phyloP scores from a whole-genome alignment of 306 rosid genomes.

The Gastrolobium villosum region DNA sequence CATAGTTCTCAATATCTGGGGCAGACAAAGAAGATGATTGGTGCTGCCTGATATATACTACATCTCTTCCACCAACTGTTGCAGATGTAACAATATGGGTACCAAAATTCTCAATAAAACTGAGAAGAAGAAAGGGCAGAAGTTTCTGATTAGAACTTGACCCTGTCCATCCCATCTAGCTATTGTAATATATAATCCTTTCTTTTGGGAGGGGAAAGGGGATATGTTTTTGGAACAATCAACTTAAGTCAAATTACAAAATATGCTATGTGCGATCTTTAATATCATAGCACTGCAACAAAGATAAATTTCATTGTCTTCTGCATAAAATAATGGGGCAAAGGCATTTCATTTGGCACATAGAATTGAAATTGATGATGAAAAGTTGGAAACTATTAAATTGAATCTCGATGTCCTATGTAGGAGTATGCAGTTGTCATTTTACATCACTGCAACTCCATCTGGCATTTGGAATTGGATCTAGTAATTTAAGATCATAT shows the following conservation, averaged over 20 bases:
- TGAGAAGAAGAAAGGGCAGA: conserved; percentile 55
- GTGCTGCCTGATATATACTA: conserved; percentile 94
- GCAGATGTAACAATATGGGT: conserved; percentile 97
- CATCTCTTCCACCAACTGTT: conserved; percentile 95
- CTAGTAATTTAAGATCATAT: conserved; percentile 23
- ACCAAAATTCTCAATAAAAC: conserved; percentile 97
- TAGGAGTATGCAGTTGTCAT: not conserved
- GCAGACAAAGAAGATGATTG: conserved; percentile 82
- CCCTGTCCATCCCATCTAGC: conserved; percentile 32
- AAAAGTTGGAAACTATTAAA: not conserved
- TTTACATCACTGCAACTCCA: not conserved
- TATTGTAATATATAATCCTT: conserved; percentile 28
- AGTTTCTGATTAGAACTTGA: conserved; percentile 40
- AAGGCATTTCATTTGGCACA: conserved; percentile 24
- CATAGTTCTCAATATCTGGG: conserved; percentile 77
- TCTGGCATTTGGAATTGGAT: conserved; percentile 19
- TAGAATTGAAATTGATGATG: not conserved
- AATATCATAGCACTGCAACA: conserved; percentile 25
- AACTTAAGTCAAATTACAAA: conserved; percentile 28
- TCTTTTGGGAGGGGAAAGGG: conserved; percentile 32
- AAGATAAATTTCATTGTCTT: conserved; percentile 13
- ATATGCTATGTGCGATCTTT: conserved; percentile 15
- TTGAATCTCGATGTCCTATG: conserved; percentile 24
- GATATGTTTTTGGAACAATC: conserved; percentile 21
- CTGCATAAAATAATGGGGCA: conserved; percentile 5